Conservation (phyloP, 1,284 basidiomycete species). For the Melampsora larici-populina region DNA sequence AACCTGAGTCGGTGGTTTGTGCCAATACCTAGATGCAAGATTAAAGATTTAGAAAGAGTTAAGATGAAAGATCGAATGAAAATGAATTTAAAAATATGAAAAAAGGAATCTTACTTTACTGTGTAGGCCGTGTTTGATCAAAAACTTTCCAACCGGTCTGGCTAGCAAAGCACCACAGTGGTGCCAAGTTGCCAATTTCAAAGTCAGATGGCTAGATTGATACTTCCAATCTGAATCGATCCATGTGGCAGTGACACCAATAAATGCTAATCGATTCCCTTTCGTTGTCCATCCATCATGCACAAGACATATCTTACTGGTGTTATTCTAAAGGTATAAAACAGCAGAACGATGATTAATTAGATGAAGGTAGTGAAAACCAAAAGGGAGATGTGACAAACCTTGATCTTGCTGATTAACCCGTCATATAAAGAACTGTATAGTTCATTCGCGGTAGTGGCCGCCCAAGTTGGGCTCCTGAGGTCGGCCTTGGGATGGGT, state of each 20-base stretch:
- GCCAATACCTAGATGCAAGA: background rate
- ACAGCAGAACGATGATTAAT: no score
- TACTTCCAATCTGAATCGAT: slow-evolving; percentile 8
- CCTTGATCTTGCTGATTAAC: no score
- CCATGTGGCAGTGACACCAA: background rate
- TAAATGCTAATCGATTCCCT: background rate
- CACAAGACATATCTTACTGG: slow-evolving; percentile 7
- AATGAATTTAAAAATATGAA: background rate
- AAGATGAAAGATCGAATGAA: background rate
- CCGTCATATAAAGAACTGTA: no score
- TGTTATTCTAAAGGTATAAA: background rate
- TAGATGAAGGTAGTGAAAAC: no score
- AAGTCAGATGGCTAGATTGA: background rate
- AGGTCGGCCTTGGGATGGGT: background rate
- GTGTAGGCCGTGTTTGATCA: background rate
- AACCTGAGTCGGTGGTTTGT: slow-evolving; percentile 9
- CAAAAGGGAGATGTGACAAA: no score
- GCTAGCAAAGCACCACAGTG: background rate
- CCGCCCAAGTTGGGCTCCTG: background rate
- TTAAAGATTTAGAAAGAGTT: background rate
- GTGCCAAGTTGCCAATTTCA: background rate
- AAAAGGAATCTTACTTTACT: background rate
- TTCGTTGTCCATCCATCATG: slow-evolving; percentile 16
- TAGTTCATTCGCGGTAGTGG: no score
- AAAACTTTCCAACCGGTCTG: no score